These are phyloP conservation scores for Elongisporangium anandrum DNA, from an alignment of 352 stramenopile genomes.

Conservation along the genomic window DNA sequence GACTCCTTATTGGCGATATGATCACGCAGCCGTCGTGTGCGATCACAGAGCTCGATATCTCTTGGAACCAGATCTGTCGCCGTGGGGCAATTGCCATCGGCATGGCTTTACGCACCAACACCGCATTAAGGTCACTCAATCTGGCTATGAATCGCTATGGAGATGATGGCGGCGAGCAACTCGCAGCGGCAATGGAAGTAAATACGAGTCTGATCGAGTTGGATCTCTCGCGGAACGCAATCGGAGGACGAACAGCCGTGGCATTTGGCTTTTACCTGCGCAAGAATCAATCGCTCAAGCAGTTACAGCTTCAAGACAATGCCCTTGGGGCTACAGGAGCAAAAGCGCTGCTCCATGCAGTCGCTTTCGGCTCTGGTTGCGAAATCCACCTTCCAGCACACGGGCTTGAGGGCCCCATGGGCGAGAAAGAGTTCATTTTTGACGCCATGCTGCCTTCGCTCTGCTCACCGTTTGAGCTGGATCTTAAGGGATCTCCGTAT, in stretches of 20 bases:
- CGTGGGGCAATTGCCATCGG: slow-evolving; percentile 49
- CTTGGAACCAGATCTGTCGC: slow-evolving; percentile 68
- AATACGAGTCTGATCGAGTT: slow-evolving; percentile 47
- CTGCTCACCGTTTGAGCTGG: slow-evolving; percentile 55
- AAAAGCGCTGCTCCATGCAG: slow-evolving; percentile 44
- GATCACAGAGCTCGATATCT: slow-evolving; percentile 50
- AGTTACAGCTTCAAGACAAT: slow-evolving; percentile 55
- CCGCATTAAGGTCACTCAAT: slow-evolving; percentile 31
- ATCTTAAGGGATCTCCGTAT: slow-evolving; percentile 50
- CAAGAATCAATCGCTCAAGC: slow-evolving; percentile 31
- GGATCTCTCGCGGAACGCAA: slow-evolving; percentile 56
- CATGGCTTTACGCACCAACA: slow-evolving; percentile 47
- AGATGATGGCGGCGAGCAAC: slow-evolving; percentile 52
- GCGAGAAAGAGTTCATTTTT: slow-evolving; percentile 36
- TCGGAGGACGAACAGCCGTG: slow-evolving; percentile 48
- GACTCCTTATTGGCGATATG: slow-evolving; percentile 53
- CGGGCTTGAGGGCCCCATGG: slow-evolving; percentile 27
- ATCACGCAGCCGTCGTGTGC: slow-evolving; percentile 42
- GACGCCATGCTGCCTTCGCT: slow-evolving; percentile 45
- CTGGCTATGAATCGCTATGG: slow-evolving; percentile 73
- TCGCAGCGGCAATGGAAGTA: slow-evolving; percentile 40
- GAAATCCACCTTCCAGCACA: slow-evolving; percentile 57
- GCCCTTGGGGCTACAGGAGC: slow-evolving; percentile 44
- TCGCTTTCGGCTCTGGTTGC: slow-evolving; percentile 41
- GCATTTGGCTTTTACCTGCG: slow-evolving; percentile 57